Evolutionary conservation across 1,284 basidiomycete genomes (phyloP).

Genomic region (Ustilago loliicola): DNA sequence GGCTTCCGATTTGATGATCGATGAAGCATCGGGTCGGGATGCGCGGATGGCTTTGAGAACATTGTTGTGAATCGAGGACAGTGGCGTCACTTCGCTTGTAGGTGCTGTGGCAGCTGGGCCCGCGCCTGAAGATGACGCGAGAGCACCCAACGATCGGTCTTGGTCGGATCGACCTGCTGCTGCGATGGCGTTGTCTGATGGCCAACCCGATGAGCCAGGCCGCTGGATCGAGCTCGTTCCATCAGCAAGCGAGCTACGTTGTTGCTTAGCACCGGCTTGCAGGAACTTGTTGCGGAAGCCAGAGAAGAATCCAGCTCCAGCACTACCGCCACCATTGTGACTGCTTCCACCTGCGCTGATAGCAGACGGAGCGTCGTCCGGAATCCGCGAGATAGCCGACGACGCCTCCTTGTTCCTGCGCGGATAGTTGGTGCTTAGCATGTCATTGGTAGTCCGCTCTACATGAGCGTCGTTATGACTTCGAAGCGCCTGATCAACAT

Average conservation of each 20-base stretch:
- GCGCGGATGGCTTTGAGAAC: constrained; percentile 70
- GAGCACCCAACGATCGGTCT: constrained; percentile 31
- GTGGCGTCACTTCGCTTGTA: constrained; percentile 62
- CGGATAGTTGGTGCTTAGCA: constrained; percentile 63
- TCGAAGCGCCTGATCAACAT: constrained; percentile 61
- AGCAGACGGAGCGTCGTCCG: constrained; percentile 16
- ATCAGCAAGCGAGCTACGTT: constrained; percentile 57
- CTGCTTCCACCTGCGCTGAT: constrained; percentile 10
- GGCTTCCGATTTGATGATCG: constrained; percentile 68
- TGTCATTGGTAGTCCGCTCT: constrained; percentile 65
- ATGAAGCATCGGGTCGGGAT: constrained; percentile 70
- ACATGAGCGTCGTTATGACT: constrained; percentile 63
- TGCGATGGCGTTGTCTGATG: constrained; percentile 24
- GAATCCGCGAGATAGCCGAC: constrained; percentile 16
- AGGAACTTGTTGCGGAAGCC: constrained; percentile 49
- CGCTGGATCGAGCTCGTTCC: constrained; percentile 62
- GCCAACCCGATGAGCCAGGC: constrained; percentile 23
- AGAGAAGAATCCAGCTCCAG: constrained; percentile 51
- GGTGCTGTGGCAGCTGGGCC: constrained; percentile 40
- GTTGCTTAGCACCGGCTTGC: constrained; percentile 29
- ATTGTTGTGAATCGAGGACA: constrained; percentile 69
- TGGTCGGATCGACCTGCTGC: constrained; percentile 40
- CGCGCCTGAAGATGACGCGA: constrained; percentile 6
- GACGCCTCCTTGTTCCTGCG: constrained; percentile 41
- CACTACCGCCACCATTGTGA: not conserved